These are phyloP conservation scores for Phytophthora melonis DNA, from an alignment of 352 stramenopile species.

Conservation along the genomic window DNA sequence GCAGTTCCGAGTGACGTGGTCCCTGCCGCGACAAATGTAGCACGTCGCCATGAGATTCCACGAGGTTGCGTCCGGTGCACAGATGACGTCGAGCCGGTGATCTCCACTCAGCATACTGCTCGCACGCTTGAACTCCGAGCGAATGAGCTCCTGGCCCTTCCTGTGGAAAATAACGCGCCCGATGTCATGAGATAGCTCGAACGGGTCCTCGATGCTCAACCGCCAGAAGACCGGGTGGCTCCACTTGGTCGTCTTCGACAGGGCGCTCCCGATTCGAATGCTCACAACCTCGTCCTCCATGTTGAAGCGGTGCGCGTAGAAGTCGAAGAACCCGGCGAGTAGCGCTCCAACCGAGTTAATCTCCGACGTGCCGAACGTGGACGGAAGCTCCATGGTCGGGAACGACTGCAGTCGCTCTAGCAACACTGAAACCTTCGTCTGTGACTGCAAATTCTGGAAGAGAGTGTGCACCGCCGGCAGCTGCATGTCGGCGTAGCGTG, in stretches of 20 bases:
- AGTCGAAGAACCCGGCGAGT: conserved; percentile 97
- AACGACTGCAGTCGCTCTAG: conserved; percentile 80
- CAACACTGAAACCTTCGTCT: conserved; percentile 92
- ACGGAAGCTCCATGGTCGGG: conserved; percentile 48
- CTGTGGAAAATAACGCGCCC: conserved; percentile 81
- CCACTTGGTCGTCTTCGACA: conserved; percentile 82
- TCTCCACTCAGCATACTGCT: conserved; percentile 57
- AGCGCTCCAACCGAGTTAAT: conserved; percentile 92
- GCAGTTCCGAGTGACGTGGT: conserved; percentile 71
- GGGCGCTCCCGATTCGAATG: conserved; percentile 76
- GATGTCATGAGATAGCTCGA: conserved; percentile 85
- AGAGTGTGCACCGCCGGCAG: conserved; percentile 54
- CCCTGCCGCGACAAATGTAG: conserved; percentile 68
- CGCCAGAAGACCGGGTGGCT: conserved; percentile 73
- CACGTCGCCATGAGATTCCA: conserved; percentile 64
- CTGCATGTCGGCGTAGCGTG: conserved; percentile 57
- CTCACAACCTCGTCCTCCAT: conserved; percentile 95
- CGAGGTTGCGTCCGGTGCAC: conserved; percentile 49
- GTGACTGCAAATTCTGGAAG: conserved; percentile 78
- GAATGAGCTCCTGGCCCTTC: conserved; percentile 71
- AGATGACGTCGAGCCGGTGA: conserved; percentile 66
- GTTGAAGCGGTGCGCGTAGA: conserved; percentile 97
- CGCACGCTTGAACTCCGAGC: conserved; percentile 68
- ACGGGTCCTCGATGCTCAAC: conserved; percentile 89
- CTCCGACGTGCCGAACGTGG: conserved; percentile 71